These are phyloP conservation scores for Arachnomyces sp. DNA, from an alignment of 2,329 filamentous ascomycete genomes.

Conservation along the genomic window DNA sequence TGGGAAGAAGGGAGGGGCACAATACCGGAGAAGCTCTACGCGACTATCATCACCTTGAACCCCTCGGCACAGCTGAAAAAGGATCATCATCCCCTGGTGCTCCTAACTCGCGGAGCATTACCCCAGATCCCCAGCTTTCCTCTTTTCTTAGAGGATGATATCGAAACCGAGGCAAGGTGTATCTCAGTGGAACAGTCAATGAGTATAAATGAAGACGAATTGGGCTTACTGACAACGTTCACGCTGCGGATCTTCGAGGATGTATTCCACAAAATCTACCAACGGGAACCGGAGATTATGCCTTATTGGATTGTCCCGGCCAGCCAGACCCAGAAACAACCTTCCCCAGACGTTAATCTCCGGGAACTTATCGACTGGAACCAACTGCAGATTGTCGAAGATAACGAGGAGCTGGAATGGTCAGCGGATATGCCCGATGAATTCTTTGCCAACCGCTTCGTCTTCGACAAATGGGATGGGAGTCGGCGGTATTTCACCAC, in stretches of 20 bases:
- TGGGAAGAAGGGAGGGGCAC: conserved; percentile 51
- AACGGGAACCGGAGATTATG: conserved; percentile 53
- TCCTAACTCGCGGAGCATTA: conserved; percentile 61
- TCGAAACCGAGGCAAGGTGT: conserved; percentile 51
- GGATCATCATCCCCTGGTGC: conserved; percentile 54
- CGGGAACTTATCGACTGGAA: conserved; percentile 38
- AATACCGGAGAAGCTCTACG: conserved; percentile 48
- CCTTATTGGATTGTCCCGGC: conserved; percentile 77
- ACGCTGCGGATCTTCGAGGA: conserved; percentile 71
- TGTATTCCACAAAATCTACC: conserved; percentile 81
- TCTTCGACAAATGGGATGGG: conserved; percentile 51
- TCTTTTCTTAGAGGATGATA: conserved; percentile 61
- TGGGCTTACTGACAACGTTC: conserved; percentile 58
- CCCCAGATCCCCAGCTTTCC: conserved; percentile 60
- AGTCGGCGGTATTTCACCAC: conserved; percentile 50
- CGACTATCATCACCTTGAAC: conserved; percentile 53
- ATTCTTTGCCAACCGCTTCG: conserved; percentile 41
- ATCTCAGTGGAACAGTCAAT: conserved; percentile 33
- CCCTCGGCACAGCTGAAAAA: conserved; percentile 50
- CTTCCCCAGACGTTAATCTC: conserved; percentile 3
- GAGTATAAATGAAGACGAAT: conserved; percentile 26
- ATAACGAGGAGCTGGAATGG: conserved; percentile 39
- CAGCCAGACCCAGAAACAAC: conserved; percentile 9
- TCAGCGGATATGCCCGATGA: conserved; percentile 30
- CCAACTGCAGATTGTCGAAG: conserved; percentile 26